Base-by-base conservation (phyloP, 2,329 filamentous ascomycete species). In the Lecanicillium sp. region DNA sequence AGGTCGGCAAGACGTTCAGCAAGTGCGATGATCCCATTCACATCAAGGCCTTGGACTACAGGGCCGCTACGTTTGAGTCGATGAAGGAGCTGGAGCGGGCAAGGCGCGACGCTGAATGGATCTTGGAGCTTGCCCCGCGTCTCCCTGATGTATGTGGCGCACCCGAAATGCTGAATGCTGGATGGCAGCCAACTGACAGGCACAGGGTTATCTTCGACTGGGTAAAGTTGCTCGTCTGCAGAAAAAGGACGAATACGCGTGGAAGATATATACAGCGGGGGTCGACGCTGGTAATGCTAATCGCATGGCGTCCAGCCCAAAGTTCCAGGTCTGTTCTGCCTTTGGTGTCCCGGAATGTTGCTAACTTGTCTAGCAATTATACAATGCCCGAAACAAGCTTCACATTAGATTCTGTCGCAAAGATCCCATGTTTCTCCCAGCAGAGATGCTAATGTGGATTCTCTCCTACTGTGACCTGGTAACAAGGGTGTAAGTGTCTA, bases 191-290 rank as follows among this genome's bases (percentile, higher is more conserved):
- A 21, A 32, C 51, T 56, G 21, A 57, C 42, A 12, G 6, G 12
- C 10, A 27, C 6, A 71, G 69, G 69, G 69, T 7, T 72, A 72
- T 49, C 60, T 72, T 7, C 64, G 69, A 3, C 54, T 71, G 4
- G 68, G 65, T 2, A 71, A 71, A 52, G 56, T 70, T 47, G 60
- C 64, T 5, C 60, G 65, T 8, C 56, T 68, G 2, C 61, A 66
- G 47, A 66, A 65, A 52, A 62, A 69, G 8, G 46, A 62, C 30
- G 60, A 65, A 20, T 62, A 65, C 41, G 69, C 69, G 1, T 70
- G 67, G 64, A 64, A 63, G 26, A 52, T 70, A 8, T 70, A 68
- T 51, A 66, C 52, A 46, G 62, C 67, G 10, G 69, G 68, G 3
- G 62, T 70, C 39, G 61, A 69, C 29, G 61, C 62, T 19, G 60